phyloP scores from a whole-genome alignment of 2,329 filamentous ascomycete species.

The Teratosphaeriaceae sp. region DNA sequence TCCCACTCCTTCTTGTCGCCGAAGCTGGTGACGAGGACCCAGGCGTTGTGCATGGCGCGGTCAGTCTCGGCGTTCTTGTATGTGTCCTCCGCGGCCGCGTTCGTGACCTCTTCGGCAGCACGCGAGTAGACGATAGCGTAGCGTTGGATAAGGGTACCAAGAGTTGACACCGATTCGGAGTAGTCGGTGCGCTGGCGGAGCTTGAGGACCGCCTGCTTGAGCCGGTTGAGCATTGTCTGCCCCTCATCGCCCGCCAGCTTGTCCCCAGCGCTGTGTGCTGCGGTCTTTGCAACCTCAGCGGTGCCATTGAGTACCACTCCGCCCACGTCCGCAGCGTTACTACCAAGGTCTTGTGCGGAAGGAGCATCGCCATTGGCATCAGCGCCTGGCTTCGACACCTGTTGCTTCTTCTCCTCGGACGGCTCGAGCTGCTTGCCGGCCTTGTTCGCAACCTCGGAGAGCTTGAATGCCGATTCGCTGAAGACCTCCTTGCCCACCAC shows the following conservation, averaged over 20 bases:
- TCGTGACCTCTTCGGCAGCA: constrained; percentile 59
- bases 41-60: constrained; percentile 70
- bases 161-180: constrained; percentile 72
- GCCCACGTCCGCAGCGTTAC: constrained; percentile 38
- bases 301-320: constrained; percentile 41
- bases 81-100: constrained; percentile 62
- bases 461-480: constrained; percentile 72
- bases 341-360: constrained; percentile 54
- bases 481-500: constrained; percentile 78
- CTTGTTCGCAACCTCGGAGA: constrained; percentile 69
- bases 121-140: constrained; percentile 75
- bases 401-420: constrained; percentile 52
- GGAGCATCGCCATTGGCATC: constrained; percentile 47
- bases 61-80: constrained; percentile 69
- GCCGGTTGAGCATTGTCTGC: constrained; percentile 63
- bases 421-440: constrained; percentile 69
- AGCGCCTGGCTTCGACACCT: constrained; percentile 45
- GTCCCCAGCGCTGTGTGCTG: constrained; percentile 63
- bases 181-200: constrained; percentile 76
- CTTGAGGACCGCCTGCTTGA: constrained; percentile 69
- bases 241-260: constrained; percentile 68
- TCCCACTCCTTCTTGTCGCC: constrained; percentile 70
- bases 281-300: constrained; percentile 47
- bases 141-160: constrained; percentile 67
- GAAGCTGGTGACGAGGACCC: constrained; percentile 72